Evolutionary conservation across 163 green algal species (phyloP), one percentile per base, ranked within the genome.

Genomic region (Scenedesmus sp.): DNA sequence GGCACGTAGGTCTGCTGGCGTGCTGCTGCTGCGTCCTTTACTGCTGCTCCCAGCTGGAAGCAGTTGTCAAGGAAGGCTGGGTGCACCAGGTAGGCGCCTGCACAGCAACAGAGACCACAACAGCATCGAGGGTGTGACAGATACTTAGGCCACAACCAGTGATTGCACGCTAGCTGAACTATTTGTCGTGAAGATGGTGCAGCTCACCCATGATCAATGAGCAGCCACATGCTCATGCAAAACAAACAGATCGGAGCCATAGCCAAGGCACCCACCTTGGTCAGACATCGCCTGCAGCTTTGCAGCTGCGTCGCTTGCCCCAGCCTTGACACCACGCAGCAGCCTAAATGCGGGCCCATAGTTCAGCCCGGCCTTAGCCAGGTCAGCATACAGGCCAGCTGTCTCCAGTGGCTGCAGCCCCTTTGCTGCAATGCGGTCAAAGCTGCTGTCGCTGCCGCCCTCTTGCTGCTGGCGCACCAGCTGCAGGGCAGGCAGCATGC

Each of bases 321-420:
- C 76, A 9, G 18, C 10, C 62, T 93, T 91, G 26, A 82, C 91
- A 88, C 97, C 97, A n/a, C 94, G 66, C 62, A 99, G 95, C 62
- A 97, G 94, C 70, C 97, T 91, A 95, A 99, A 99, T n/a, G 95
- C 91, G 0, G 97, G 96, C 10, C 98, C 98, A 89, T 99, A 99
- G 93, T 98, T 96, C 94, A 99, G 93, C 1, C 97, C 98, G 16
- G 95, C 95, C 60, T 96, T 94, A n/a, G 92, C 86, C 88, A 99
- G 95, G 84, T 97, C 94, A 54, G 93, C 74, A 93, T 99, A 99
- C 88, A 99, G 90, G 0, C 20, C 5, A 2, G 77, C 20, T 2
- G 92, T 83, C 12, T 86, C 73, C 4, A 86, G 26, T 3, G 89
- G 89, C 89, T 86, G 46, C 56, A 92, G 82, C 8, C 89, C 89